phyloP scores from a whole-genome alignment of 1,139 yeast genomes.

The Zygosaccharomyces sapae region DNA sequence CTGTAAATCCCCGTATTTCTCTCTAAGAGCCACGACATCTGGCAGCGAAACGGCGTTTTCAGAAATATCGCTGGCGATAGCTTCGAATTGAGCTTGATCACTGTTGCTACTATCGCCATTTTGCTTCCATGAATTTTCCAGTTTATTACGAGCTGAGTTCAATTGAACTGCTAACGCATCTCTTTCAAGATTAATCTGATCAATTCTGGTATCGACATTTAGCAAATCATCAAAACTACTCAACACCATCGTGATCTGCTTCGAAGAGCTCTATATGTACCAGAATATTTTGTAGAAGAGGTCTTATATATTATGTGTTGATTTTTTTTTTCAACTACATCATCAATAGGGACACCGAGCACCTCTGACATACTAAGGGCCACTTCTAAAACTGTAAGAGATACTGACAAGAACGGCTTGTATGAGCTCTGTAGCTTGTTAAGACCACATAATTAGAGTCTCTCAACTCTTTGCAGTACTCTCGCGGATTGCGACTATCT shows the following conservation, averaged over 20 bases:
- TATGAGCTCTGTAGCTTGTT: too few relatives aligned
- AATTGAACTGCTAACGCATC: conserved; percentile 28
- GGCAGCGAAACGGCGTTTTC: conserved; percentile 12
- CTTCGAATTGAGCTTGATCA: conserved; percentile 2
- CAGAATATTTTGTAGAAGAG: not conserved
- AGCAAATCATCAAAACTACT: conserved; percentile 25
- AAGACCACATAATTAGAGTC: too few relatives aligned
- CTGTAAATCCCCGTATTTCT: conserved; percentile 34
- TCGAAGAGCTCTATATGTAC: not conserved
- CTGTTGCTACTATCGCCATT: conserved; percentile 9
- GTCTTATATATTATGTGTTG: not conserved
- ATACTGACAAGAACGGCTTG: too few relatives aligned
- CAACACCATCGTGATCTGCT: conserved; percentile 3
- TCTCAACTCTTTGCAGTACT: too few relatives aligned
- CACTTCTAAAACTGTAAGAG: too few relatives aligned
- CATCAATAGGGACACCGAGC: not conserved
- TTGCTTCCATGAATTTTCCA: conserved; percentile 16
- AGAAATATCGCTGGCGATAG: conserved; percentile 18
- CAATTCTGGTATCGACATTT: conserved; percentile 22
- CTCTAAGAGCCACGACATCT: conserved; percentile 25
- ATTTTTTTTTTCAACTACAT: too few relatives aligned
- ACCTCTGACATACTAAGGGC: not conserved
- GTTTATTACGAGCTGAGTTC: conserved; percentile 18
- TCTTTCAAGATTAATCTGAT: conserved; percentile 25
- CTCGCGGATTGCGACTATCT: too few relatives aligned